Percentiles rank a stretch among this genome's conserved stretches.
Conservation (phyloP, 805 yeast species). For the Candida yuanshanica region DNA sequence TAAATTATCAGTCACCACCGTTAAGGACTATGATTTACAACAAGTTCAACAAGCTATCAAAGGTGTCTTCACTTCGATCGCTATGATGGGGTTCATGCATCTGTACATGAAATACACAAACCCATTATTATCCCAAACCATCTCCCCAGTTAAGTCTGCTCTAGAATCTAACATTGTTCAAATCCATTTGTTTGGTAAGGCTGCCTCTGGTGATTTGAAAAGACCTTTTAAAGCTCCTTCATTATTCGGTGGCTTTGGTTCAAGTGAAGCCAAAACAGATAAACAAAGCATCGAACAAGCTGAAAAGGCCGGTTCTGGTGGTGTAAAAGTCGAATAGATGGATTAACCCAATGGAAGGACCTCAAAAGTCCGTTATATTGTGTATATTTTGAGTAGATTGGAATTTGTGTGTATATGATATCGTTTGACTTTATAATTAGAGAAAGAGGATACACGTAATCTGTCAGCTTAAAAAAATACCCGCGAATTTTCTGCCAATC, state of each 20-base stretch:
- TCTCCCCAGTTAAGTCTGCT: constrained; percentile 85
- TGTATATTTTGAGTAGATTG: neutral
- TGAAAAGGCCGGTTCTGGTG: constrained; percentile 81
- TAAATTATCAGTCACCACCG: constrained; percentile 81
- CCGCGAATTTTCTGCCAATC: no score
- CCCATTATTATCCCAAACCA: constrained; percentile 92
- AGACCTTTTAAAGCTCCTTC: constrained; percentile 94
- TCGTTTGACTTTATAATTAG: no score
- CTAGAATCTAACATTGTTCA: constrained; percentile 85
- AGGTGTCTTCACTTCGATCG: constrained; percentile 80
- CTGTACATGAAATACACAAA: constrained; percentile 95
- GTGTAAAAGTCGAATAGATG: constrained; percentile 47
- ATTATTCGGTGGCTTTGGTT: constrained; percentile 55
- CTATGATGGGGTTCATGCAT: constrained; percentile 99
- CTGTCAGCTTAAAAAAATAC: no score
- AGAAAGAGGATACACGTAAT: no score
- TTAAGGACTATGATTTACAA: constrained; percentile 88
- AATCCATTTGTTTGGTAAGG: constrained; percentile 79
- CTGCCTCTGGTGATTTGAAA: constrained; percentile 86
- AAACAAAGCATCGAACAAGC: constrained; percentile 81
- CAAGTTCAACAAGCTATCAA: constrained; percentile 78
- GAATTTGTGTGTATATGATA: neutral
- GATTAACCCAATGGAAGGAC: neutral
- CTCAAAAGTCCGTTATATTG: neutral
- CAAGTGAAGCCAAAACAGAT: constrained; percentile 64